Conservation (phyloP, 768 basidiomycete genomes). For the Tulasnella sp. region DNA sequence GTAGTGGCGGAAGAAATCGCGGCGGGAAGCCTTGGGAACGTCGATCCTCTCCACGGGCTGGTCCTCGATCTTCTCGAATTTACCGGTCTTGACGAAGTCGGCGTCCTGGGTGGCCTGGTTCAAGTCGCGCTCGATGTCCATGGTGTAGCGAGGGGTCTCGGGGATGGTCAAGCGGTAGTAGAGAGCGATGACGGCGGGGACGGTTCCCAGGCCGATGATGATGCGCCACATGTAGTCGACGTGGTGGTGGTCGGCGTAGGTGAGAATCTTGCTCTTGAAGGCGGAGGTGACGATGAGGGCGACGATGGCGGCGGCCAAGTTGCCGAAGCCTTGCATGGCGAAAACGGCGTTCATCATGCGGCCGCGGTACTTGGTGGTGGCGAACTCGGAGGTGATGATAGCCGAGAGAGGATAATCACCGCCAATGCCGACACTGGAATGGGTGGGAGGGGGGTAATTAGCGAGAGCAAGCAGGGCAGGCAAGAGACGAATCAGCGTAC, state of each 20-base stretch:
- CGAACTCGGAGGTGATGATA: constrained; percentile 75
- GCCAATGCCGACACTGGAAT: constrained; percentile 76
- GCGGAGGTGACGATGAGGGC: constrained; percentile 51
- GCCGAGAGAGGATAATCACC: constrained; percentile 82
- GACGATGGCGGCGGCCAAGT: constrained; percentile 65
- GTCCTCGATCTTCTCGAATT: constrained; percentile 29
- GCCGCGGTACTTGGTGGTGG: constrained; percentile 62
- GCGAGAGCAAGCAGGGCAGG: not conserved
- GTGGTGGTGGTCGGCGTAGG: constrained; percentile 29
- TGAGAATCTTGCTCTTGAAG: constrained; percentile 51
- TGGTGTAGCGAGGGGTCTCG: constrained; percentile 83
- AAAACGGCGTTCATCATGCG: constrained; percentile 87
- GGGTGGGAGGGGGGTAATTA: not conserved
- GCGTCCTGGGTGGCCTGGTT: constrained; percentile 65
- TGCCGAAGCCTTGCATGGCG: constrained; percentile 78
- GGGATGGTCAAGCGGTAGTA: constrained; percentile 57
- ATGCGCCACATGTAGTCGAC: constrained; percentile 80
- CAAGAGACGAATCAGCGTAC: constrained; percentile 26
- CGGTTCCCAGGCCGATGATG: constrained; percentile 75
- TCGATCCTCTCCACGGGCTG: constrained; percentile 46
- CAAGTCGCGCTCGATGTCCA: constrained; percentile 84
- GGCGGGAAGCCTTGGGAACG: constrained; percentile 54
- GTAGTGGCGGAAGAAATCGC: constrained; percentile 56
- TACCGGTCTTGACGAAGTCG: constrained; percentile 36
- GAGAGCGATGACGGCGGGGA: constrained; percentile 69